phyloP scores from a whole-genome alignment of 768 basidiomycete species.

The Gymnopilus dilepis region DNA sequence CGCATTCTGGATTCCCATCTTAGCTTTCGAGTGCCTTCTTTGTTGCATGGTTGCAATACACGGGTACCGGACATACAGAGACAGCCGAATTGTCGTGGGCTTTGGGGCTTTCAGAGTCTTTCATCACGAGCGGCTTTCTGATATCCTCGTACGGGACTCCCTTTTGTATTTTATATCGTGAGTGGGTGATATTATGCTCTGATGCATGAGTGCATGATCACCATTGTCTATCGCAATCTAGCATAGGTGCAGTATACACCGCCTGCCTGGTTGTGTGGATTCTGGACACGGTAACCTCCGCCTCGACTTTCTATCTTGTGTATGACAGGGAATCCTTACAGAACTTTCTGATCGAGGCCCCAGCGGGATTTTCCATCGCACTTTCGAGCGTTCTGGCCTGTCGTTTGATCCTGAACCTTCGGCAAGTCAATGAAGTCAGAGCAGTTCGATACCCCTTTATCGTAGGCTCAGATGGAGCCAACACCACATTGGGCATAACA shows the following conservation, averaged over 20 bases:
- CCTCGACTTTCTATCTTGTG: background rate
- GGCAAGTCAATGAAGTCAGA: background rate
- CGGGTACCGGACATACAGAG: no score
- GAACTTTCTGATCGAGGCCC: background rate
- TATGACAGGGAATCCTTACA: background rate
- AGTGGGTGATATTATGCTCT: background rate
- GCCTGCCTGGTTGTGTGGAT: conserved; percentile 1
- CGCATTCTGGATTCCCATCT: no score
- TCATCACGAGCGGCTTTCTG: no score
- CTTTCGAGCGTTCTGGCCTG: background rate
- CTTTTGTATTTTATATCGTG: conserved; percentile 2
- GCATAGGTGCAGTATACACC: background rate
- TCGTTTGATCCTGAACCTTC: background rate
- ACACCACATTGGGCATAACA: background rate
- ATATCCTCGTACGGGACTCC: no score
- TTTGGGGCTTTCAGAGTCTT: no score
- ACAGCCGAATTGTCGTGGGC: no score
- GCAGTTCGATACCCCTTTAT: background rate
- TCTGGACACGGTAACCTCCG: background rate
- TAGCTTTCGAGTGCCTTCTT: no score
- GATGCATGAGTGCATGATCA: background rate
- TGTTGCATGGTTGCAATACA: no score
- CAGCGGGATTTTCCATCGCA: background rate
- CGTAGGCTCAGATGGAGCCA: background rate
- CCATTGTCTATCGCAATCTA: background rate